These are phyloP conservation scores for Naganishia vishniacii DNA, from an alignment of 768 basidiomycete genomes.

Conservation along the genomic window DNA sequence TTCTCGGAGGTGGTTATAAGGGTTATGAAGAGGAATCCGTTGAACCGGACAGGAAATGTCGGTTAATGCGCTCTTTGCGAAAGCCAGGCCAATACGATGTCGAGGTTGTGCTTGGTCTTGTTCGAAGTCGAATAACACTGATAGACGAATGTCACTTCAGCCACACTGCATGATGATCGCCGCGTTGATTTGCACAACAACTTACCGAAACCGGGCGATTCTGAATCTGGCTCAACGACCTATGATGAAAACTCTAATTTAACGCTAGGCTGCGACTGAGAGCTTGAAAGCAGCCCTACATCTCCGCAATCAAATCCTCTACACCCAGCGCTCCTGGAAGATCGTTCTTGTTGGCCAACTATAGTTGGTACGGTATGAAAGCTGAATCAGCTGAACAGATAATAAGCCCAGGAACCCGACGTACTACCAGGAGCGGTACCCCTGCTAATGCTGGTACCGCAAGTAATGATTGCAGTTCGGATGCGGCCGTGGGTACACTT, in stretches of 20 bases:
- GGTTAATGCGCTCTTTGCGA: slow-evolving; percentile 57
- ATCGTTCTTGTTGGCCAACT: slow-evolving; percentile 94
- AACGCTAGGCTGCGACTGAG: background rate
- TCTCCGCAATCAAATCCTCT: slow-evolving; percentile 71
- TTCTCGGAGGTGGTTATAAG: too few species aligned
- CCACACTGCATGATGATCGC: too few species aligned
- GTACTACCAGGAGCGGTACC: slow-evolving; percentile 75
- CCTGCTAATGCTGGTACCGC: slow-evolving; percentile 61
- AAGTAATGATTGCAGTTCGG: slow-evolving; percentile 76
- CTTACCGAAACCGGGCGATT: slow-evolving; percentile 79
- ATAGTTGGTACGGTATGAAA: background rate
- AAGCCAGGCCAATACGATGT: slow-evolving; percentile 85
- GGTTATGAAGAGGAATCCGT: too few species aligned
- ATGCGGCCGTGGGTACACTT: slow-evolving; percentile 74
- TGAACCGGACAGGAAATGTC: background rate
- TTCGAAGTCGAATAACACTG: slow-evolving; percentile 73
- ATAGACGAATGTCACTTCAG: background rate
- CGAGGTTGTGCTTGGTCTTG: slow-evolving; percentile 90
- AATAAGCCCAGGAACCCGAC: too few species aligned
- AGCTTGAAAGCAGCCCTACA: slow-evolving; percentile 51
- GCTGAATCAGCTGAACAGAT: background rate
- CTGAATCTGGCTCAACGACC: slow-evolving; percentile 69
- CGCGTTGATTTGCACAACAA: too few species aligned
- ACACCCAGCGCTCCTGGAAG: slow-evolving; percentile 67
- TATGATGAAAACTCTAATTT: slow-evolving; percentile 46